Evolutionary conservation across 208 protist genomes (phyloP).

Genomic region (Zelonia costaricensis): DNA sequence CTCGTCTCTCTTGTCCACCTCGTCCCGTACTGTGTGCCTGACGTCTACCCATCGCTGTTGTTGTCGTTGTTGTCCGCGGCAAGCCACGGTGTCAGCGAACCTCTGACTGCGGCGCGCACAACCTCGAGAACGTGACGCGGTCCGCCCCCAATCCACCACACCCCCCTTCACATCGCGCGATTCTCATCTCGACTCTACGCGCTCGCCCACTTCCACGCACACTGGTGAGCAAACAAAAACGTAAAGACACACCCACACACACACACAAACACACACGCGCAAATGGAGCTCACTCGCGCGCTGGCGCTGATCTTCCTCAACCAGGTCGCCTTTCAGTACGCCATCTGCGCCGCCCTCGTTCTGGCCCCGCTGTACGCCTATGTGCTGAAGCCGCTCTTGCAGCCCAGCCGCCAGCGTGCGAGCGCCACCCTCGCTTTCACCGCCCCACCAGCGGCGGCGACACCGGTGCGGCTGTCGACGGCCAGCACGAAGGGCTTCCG

Average conservation of each 20-base stretch:
- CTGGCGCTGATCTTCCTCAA: slow-evolving; percentile 9
- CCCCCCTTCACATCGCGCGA: too few species aligned
- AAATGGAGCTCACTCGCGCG: slow-evolving; percentile 1
- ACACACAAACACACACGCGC: neutral
- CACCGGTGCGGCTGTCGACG: slow-evolving; percentile 8
- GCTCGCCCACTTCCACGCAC: too few species aligned
- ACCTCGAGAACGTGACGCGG: too few species aligned
- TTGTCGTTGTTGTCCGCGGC: too few species aligned
- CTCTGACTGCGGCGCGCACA: too few species aligned
- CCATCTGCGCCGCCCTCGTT: slow-evolving; percentile 32
- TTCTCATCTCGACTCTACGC: too few species aligned
- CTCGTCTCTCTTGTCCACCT: too few species aligned
- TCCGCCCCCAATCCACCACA: too few species aligned
- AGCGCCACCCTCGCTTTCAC: neutral
- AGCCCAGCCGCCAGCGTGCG: slow-evolving; percentile 8
- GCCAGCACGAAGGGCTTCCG: slow-evolving; percentile 12
- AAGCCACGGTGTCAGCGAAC: too few species aligned
- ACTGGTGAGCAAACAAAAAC: neutral
- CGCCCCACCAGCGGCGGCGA: neutral
- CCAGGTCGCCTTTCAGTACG: slow-evolving; percentile 22
- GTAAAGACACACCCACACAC: neutral
- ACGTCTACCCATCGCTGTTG: too few species aligned
- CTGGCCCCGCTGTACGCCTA: slow-evolving; percentile 61
- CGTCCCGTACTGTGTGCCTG: too few species aligned
- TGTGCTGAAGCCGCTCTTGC: slow-evolving; percentile 42